A percentile compares a stretch with the other conserved stretches of the same genome.
Conservation (phyloP, 495 filamentous ascomycete genomes). For the Astrocystis sublimbata region DNA sequence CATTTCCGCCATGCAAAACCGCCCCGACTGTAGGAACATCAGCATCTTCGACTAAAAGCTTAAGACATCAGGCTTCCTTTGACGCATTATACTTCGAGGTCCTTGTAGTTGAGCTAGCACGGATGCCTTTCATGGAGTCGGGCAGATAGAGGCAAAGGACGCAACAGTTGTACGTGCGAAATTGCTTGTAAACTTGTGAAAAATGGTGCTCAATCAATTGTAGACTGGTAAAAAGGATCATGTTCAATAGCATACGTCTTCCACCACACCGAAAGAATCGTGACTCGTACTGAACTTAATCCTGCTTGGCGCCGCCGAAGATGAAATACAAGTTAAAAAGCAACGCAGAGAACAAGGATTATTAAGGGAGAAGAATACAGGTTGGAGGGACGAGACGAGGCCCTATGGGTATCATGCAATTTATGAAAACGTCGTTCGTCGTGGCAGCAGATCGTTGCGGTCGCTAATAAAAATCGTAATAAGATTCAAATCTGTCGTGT, state of each 20-base stretch:
- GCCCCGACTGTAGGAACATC: too few species aligned
- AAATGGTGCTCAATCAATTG: background rate
- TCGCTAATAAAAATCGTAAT: background rate
- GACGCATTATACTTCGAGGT: too few species aligned
- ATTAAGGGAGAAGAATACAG: background rate
- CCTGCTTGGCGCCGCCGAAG: background rate
- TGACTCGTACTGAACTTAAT: background rate
- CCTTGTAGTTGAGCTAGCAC: too few species aligned
- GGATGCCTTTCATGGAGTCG: too few species aligned
- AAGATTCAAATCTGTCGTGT: too few species aligned
- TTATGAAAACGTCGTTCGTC: background rate
- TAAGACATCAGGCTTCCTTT: too few species aligned
- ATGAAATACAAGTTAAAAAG: background rate
- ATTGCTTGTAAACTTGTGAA: background rate
- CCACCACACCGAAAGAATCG: background rate
- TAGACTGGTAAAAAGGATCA: background rate
- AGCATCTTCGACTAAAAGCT: too few species aligned
- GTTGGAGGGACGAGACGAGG: background rate
- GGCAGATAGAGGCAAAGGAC: too few species aligned
- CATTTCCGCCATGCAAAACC: too few species aligned
- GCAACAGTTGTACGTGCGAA: background rate
- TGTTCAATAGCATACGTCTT: constrained; percentile 1
- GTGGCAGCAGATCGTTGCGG: background rate
- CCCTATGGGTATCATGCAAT: constrained; percentile 9
- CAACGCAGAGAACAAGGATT: background rate